These are phyloP conservation scores for Taphrina pruni DNA, from an alignment of 1,139 yeast species.

Conservation along the genomic window DNA sequence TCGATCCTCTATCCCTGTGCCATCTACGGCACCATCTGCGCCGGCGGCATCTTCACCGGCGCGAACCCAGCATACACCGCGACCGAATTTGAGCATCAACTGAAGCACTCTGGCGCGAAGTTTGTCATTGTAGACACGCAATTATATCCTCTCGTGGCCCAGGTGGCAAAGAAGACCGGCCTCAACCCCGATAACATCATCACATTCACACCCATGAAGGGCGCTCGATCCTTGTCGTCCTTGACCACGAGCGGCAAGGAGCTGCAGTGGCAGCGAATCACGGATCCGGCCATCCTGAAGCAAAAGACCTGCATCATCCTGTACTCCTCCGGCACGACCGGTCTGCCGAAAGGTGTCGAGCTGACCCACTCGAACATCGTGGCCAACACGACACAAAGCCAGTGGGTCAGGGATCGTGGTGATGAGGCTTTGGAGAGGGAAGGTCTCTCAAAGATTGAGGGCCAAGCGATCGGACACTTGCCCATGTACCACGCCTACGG, in stretches of 20 bases:
- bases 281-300: slow-evolving; percentile 41
- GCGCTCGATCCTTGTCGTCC: slow-evolving; percentile 32
- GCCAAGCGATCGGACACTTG: slow-evolving; percentile 45
- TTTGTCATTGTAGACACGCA: slow-evolving; percentile 39
- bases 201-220: slow-evolving; percentile 28
- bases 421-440: slow-evolving; percentile 10
- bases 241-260: slow-evolving; percentile 39
- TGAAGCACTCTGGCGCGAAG: slow-evolving; percentile 44
- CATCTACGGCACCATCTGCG: slow-evolving; percentile 42
- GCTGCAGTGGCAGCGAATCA: slow-evolving; percentile 39
- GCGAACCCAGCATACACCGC: slow-evolving; percentile 44
- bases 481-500: slow-evolving; percentile 56
- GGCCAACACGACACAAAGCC: slow-evolving; percentile 48
- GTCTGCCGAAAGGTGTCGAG: slow-evolving; percentile 68
- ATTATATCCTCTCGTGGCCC: slow-evolving; percentile 33
- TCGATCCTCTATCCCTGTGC: slow-evolving; percentile 37
- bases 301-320: slow-evolving; percentile 50
- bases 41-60: slow-evolving; percentile 44
- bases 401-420: slow-evolving; percentile 35
- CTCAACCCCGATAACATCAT: slow-evolving; percentile 32
- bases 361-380: slow-evolving; percentile 59
- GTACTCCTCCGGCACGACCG: slow-evolving; percentile 83
- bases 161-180: slow-evolving; percentile 41
- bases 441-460: slow-evolving; percentile 20
- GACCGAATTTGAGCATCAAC: slow-evolving; percentile 41